Conservation (phyloP, 805 yeast species). For the Yarrowia porcina region DNA sequence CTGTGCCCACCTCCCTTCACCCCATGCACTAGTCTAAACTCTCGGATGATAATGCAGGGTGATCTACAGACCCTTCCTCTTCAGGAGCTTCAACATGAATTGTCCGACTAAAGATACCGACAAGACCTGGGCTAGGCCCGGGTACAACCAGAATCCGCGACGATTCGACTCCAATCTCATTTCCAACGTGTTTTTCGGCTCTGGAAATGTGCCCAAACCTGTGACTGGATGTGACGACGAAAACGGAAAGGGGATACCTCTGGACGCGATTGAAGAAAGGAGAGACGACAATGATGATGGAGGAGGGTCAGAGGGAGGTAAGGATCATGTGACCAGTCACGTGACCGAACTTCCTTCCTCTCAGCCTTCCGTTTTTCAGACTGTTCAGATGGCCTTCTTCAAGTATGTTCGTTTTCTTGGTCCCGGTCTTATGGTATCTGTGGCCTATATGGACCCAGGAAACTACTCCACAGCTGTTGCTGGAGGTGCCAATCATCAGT, state of each 20-base stretch:
- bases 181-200: slow-evolving; percentile 1
- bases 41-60: slow-evolving; percentile 3
- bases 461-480: slow-evolving; percentile 93
- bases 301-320: neutral
- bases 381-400: neutral
- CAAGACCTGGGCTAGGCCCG: slow-evolving; percentile 17
- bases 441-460: slow-evolving; percentile 97
- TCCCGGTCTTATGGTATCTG: slow-evolving; percentile 92
- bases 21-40: neutral
- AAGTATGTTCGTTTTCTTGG: slow-evolving; percentile 71
- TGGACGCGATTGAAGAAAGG: neutral
- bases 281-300: neutral
- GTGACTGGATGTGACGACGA: neutral
- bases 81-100: neutral
- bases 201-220: neutral
- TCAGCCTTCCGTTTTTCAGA: neutral
- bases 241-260: neutral
- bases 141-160: slow-evolving; percentile 15
- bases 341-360: neutral
- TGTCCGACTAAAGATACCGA: slow-evolving; percentile 21
- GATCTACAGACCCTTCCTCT: neutral
- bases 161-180: slow-evolving; percentile 4
- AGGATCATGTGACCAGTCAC: neutral
- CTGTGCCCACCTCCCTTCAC: too few relatives aligned
- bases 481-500: slow-evolving; percentile 85